Percentiles rank a stretch among this genome's conserved stretches.
Conservation (phyloP, 2,329 filamentous ascomycete species). For the Fusarium fracticaudum region DNA sequence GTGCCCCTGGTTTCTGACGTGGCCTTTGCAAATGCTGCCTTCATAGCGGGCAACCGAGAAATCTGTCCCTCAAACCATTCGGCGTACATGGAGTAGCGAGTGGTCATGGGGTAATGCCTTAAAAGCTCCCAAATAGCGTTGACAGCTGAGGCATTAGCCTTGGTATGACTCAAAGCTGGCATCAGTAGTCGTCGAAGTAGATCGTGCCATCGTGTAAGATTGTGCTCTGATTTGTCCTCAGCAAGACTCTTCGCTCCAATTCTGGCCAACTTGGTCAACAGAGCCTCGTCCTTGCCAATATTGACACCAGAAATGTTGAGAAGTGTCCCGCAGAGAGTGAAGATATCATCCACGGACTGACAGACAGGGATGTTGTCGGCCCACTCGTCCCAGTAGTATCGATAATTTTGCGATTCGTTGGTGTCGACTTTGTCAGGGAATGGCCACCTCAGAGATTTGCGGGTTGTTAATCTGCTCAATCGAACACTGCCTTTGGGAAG, state of each 20-base stretch:
- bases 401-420: constrained; percentile 81
- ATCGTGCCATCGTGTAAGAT: constrained; percentile 83
- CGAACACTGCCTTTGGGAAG: constrained; percentile 75
- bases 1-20: constrained; percentile 83
- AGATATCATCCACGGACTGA: constrained; percentile 89
- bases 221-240: constrained; percentile 75
- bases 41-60: constrained; percentile 80
- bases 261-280: constrained; percentile 83
- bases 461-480: constrained; percentile 66
- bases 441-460: constrained; percentile 82
- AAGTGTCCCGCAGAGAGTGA: constrained; percentile 84
- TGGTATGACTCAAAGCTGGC: constrained; percentile 86
- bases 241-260: constrained; percentile 82
- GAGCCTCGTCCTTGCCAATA: constrained; percentile 82
- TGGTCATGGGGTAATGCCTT: constrained; percentile 77
- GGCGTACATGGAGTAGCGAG: constrained; percentile 87
- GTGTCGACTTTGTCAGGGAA: constrained; percentile 81
- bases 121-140: constrained; percentile 89
- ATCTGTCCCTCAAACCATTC: constrained; percentile 89
- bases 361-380: constrained; percentile 91
- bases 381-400: constrained; percentile 99
- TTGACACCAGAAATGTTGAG: constrained; percentile 88
- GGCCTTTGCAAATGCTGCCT: constrained; percentile 79
- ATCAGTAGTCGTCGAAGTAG: constrained; percentile 86
- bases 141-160: constrained; percentile 82